Percentiles rank a stretch among this genome's conserved stretches.
These are phyloP conservation scores for Saraca asoca DNA, from an alignment of 331 rosid species.

Conservation along the genomic window DNA sequence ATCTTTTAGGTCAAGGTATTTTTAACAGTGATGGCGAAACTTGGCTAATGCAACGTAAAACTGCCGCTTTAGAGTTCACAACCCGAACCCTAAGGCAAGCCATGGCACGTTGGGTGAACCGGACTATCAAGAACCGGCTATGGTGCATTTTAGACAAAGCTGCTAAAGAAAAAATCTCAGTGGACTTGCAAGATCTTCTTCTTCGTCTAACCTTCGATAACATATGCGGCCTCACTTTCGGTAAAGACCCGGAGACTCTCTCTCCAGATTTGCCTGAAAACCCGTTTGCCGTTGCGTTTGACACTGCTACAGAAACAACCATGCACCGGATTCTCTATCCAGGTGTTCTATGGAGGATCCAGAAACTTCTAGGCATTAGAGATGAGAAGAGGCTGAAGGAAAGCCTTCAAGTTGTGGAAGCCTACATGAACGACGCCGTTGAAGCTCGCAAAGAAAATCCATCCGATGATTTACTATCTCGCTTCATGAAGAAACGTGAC, in stretches of 20 bases:
- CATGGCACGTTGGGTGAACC: slow-evolving; percentile 95
- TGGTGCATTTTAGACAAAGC: slow-evolving; percentile 87
- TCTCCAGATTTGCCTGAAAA: slow-evolving; percentile 62
- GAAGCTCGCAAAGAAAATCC: slow-evolving; percentile 57
- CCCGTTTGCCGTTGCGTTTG: slow-evolving; percentile 72
- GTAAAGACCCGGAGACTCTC: slow-evolving; percentile 83
- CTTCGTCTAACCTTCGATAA: slow-evolving; percentile 84
- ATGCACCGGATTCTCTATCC: slow-evolving; percentile 82
- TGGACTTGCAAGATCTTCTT: slow-evolving; percentile 82
- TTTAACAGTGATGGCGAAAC: slow-evolving; percentile 93
- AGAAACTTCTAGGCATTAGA: slow-evolving; percentile 58
- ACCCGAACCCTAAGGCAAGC: slow-evolving; percentile 82
- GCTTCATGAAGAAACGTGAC: slow-evolving; percentile 74
- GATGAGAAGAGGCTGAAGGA: slow-evolving; percentile 50
- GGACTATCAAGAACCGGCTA: slow-evolving; percentile 69
- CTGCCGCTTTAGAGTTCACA: slow-evolving; percentile 93
- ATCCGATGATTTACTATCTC: slow-evolving; percentile 76
- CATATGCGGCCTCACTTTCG: slow-evolving; percentile 89
- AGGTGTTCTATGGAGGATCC: slow-evolving; percentile 57
- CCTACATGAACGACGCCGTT: slow-evolving; percentile 81
- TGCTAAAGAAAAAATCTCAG: slow-evolving; percentile 42
- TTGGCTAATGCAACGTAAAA: slow-evolving; percentile 88
- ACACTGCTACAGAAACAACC: slow-evolving; percentile 80
- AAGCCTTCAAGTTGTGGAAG: slow-evolving; percentile 57
- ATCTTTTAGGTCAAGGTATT: slow-evolving; percentile 84